phyloP scores from a whole-genome alignment of 805 yeast species.

The Kodamaea lidongshanica region DNA sequence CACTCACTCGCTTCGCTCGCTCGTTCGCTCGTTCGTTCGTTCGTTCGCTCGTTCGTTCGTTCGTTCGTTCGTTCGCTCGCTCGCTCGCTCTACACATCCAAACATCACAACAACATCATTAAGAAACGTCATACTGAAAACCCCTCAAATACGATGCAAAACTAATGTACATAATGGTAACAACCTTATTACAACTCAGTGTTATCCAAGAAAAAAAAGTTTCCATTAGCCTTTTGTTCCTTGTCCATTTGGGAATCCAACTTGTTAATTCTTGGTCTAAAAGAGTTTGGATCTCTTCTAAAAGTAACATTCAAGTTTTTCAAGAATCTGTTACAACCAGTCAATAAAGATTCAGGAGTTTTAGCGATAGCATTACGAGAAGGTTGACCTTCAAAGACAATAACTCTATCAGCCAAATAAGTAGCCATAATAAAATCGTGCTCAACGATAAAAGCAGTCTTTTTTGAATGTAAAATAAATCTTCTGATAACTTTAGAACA shows the following conservation, averaged over 20 bases:
- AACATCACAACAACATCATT: not conserved
- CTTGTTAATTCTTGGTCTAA: slow-evolving; percentile 98
- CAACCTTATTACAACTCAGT: slow-evolving; percentile 28
- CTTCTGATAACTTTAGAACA: slow-evolving; percentile 98
- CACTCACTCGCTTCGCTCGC: no score
- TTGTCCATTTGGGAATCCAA: slow-evolving; percentile 98
- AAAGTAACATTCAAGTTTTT: slow-evolving; percentile 96
- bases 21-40: no score
- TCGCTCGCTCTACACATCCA: no score
- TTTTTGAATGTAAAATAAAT: slow-evolving; percentile 91
- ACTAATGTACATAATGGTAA: slow-evolving; percentile 12
- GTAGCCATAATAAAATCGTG: slow-evolving; percentile 99
- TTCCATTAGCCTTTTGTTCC: slow-evolving; percentile 89
- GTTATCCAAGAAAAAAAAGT: slow-evolving; percentile 91
- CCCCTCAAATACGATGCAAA: slow-evolving; percentile 9
- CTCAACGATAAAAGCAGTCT: slow-evolving; percentile 98
- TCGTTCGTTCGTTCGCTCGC: no score
- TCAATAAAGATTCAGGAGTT: slow-evolving; percentile 85
- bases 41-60: no score
- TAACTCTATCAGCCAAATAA: slow-evolving; percentile 95
- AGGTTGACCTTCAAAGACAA: slow-evolving; percentile 95
- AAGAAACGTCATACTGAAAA: slow-evolving; percentile 11
- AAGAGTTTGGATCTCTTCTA: slow-evolving; percentile 98
- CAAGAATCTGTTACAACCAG: slow-evolving; percentile 96
- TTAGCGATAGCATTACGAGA: slow-evolving; percentile 80